Percentiles rank a stretch among this genome's conserved stretches.
Conservation (phyloP, 257 asterid species). For the Coffea canephora region DNA sequence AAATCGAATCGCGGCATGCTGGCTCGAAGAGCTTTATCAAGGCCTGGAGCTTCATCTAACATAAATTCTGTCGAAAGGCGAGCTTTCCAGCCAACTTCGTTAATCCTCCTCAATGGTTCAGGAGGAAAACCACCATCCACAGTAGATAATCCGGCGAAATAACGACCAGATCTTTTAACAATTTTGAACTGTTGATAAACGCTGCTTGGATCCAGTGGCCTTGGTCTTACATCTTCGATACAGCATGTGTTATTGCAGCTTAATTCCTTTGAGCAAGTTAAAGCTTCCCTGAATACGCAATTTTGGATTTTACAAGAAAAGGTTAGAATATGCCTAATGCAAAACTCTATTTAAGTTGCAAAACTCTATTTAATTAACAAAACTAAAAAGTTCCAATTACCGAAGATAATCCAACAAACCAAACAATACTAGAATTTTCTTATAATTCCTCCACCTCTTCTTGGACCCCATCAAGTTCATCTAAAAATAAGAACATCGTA, state of each 20-base stretch:
- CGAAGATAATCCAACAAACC: too few species aligned
- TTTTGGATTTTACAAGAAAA: too few species aligned
- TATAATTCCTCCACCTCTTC: too few species aligned
- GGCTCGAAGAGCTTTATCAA: slow-evolving; percentile 11
- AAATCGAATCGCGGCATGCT: slow-evolving; percentile 4
- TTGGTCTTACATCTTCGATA: slow-evolving; percentile 44
- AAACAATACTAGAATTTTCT: too few species aligned
- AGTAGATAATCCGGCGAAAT: neutral
- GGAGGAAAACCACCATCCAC: slow-evolving; percentile 21
- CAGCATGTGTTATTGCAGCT: slow-evolving; percentile 39
- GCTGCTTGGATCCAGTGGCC: slow-evolving; percentile 51
- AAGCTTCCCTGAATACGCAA: slow-evolving; percentile 43
- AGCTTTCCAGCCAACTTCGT: slow-evolving; percentile 5
- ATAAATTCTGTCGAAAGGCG: slow-evolving; percentile 7
- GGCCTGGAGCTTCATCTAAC: slow-evolving; percentile 21
- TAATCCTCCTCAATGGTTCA: slow-evolving; percentile 13
- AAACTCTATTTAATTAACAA: too few species aligned
- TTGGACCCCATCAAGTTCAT: too few species aligned
- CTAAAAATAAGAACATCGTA: too few species aligned
- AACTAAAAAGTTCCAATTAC: too few species aligned
- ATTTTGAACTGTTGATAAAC: slow-evolving; percentile 46
- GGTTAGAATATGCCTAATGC: too few species aligned
- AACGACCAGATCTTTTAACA: neutral
- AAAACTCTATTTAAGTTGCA: too few species aligned
- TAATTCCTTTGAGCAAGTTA: slow-evolving; percentile 58